These are phyloP conservation scores for Kodamaea kaohsiungensis DNA, from an alignment of 805 yeast genomes.

Conservation along the genomic window DNA sequence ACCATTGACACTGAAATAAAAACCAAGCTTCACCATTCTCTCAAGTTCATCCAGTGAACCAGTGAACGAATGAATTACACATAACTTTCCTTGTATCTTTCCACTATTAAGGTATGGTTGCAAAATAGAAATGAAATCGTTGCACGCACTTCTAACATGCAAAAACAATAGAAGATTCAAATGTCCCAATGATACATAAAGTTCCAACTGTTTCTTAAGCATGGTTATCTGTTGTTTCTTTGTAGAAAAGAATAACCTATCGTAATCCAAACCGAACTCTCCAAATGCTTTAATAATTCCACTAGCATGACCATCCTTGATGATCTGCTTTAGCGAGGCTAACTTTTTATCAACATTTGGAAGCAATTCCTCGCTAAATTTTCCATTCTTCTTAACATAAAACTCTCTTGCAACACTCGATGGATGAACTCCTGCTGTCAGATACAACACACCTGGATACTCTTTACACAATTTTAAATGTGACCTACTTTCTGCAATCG, in stretches of 20 bases:
- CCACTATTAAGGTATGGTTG: slow-evolving; percentile 58
- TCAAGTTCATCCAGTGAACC: slow-evolving; percentile 72
- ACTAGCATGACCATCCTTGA: slow-evolving; percentile 43
- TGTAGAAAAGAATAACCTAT: slow-evolving; percentile 75
- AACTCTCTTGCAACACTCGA: slow-evolving; percentile 64
- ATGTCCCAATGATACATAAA: slow-evolving; percentile 43
- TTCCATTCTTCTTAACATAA: slow-evolving; percentile 22
- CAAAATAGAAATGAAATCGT: slow-evolving; percentile 72
- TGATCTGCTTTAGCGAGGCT: slow-evolving; percentile 47
- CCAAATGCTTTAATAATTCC: slow-evolving; percentile 82
- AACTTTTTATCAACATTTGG: slow-evolving; percentile 44
- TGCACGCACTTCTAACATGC: slow-evolving; percentile 85
- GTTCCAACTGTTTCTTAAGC: slow-evolving; percentile 73
- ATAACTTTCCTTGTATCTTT: slow-evolving; percentile 45
- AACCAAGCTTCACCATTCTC: slow-evolving; percentile 55
- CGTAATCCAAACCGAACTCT: slow-evolving; percentile 94
- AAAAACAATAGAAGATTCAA: slow-evolving; percentile 75
- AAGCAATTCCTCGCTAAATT: slow-evolving; percentile 34
- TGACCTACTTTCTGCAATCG: slow-evolving; percentile 62
- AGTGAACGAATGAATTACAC: slow-evolving; percentile 96
- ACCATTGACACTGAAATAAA: slow-evolving; percentile 86
- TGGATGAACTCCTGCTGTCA: slow-evolving; percentile 96
- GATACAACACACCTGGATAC: slow-evolving; percentile 38
- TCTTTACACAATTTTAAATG: slow-evolving; percentile 58
- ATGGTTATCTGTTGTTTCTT: slow-evolving; percentile 63